These are phyloP conservation scores for Fusarium musae DNA, from an alignment of 2,329 filamentous ascomycete species.

Conservation along the genomic window DNA sequence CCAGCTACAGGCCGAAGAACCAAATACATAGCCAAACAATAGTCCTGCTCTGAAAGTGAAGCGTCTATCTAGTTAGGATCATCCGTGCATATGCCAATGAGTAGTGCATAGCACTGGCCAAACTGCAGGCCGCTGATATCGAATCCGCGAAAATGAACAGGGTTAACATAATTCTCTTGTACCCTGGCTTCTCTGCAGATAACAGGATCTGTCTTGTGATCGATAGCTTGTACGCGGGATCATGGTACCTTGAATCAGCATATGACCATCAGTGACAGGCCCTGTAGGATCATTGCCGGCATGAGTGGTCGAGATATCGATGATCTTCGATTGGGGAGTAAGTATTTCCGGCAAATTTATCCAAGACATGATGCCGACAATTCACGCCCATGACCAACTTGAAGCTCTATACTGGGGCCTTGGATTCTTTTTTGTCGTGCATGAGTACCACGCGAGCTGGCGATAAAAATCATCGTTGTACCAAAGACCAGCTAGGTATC, in stretches of 20 bases:
- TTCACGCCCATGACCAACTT: background rate
- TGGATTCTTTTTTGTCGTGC: background rate
- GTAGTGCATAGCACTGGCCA: background rate
- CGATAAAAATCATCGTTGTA: background rate
- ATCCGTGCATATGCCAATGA: too few species aligned
- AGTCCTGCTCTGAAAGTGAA: too few species aligned
- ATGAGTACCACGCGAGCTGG: background rate
- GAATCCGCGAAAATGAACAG: background rate
- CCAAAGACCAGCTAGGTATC: background rate
- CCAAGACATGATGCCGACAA: background rate
- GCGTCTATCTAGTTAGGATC: too few species aligned
- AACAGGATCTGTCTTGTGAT: background rate
- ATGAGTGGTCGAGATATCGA: background rate
- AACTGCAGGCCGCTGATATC: background rate
- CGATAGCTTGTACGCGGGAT: too few species aligned
- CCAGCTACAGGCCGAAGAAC: background rate
- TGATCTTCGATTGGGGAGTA: background rate
- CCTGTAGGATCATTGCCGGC: background rate
- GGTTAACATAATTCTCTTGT: too few species aligned
- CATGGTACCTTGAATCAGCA: background rate
- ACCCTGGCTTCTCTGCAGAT: too few species aligned
- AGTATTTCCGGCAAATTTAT: fast-evolving
- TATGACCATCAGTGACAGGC: too few species aligned
- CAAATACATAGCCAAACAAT: background rate
- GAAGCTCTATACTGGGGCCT: background rate